Evolutionary conservation across 2,329 filamentous ascomycete genomes (phyloP).

Genomic region (Alternaria panax): DNA sequence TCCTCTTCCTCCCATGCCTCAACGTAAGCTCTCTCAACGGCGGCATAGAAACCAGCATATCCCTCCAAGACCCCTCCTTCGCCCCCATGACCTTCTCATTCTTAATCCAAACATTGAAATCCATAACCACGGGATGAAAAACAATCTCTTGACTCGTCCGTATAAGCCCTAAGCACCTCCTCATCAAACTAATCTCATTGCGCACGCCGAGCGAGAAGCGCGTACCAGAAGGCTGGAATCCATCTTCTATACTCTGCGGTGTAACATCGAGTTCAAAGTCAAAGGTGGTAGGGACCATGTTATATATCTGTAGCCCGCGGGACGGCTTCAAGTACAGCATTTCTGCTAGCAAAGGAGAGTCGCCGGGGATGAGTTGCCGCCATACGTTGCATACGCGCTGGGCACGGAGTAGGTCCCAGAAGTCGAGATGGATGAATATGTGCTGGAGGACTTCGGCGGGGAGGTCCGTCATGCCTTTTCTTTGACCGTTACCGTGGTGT

Average conservation of each 20-base stretch:
- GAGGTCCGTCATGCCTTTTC: slow-evolving; percentile 14
- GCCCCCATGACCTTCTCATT: background rate
- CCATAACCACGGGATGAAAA: slow-evolving; percentile 17
- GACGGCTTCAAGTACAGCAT: slow-evolving; percentile 22
- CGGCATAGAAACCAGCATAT: slow-evolving; percentile 22
- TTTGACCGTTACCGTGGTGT: background rate
- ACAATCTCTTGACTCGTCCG: slow-evolving; percentile 22
- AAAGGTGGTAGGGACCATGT: slow-evolving; percentile 15
- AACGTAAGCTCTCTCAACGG: slow-evolving; percentile 18
- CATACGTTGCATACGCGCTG: slow-evolving; percentile 22
- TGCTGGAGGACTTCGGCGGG: slow-evolving; percentile 23
- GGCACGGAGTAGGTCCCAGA: slow-evolving; percentile 17
- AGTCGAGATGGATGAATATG: slow-evolving; percentile 20
- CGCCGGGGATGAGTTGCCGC: slow-evolving; percentile 18
- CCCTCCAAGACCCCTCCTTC: slow-evolving; percentile 8
- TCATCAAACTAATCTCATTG: slow-evolving; percentile 9
- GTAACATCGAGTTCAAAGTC: slow-evolving; percentile 17
- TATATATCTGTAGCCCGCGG: slow-evolving; percentile 21
- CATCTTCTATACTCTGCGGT: slow-evolving; percentile 3
- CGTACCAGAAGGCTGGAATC: slow-evolving; percentile 3
- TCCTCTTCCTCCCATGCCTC: slow-evolving; percentile 8
- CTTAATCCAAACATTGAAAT: slow-evolving; percentile 11
- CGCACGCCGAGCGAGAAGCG: slow-evolving; percentile 4
- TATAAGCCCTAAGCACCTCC: slow-evolving; percentile 18
- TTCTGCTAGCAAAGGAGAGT: slow-evolving; percentile 16